Evolutionary conservation across 352 stramenopile species (phyloP), one percentile per base, ranked within the genome.

Genomic region (Phytophthora citrophthora): DNA sequence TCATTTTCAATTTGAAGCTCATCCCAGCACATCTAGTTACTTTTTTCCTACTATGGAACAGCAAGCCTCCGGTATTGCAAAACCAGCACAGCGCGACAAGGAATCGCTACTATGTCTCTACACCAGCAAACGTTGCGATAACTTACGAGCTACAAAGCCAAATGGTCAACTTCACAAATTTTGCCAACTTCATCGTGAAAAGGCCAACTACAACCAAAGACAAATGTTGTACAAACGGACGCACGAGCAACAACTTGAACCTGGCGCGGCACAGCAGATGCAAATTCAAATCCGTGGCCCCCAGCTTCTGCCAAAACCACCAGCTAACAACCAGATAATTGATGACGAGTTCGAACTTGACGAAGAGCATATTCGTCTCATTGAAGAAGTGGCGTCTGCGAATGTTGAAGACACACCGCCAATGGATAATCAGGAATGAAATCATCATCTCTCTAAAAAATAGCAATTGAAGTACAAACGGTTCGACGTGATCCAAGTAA

Each of bases 101-200:
- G 29, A 65, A 29, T 23, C 16, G 7, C 20, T 12, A 9, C 7
- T 40, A 4, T 83, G 77, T 26, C 32, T 62, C 13, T 83, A 86
- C 46, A 54, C 69, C 11, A 76, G 62, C 60, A 86, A 83, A 23
- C 64, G 51, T 13, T 88, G 74, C 55, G 31, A 64, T 5, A 79
- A 84, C 38, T 50, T 52, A 16, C 72, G 76, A 4, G 74, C 64
- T 0, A 16, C 73, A 31, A 86, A 86, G 52, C 54, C 59, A 15
- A 80, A 77, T 40, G 74, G 76, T 6, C 54, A 83, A 12, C 69
- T 82, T 5, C 59, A 68, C 36, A 68, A 52, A 6, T 68, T 68
- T 16, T 68, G 59, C 4, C 51, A 47, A 34, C 15, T 47, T 20
- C 59, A 68, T 11, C 59, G 68, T 5, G 52, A 69, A 27, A 70